Evolutionary conservation across 2,329 filamentous ascomycete species (phyloP).

Genomic region (Colletotrichum tropicale): DNA sequence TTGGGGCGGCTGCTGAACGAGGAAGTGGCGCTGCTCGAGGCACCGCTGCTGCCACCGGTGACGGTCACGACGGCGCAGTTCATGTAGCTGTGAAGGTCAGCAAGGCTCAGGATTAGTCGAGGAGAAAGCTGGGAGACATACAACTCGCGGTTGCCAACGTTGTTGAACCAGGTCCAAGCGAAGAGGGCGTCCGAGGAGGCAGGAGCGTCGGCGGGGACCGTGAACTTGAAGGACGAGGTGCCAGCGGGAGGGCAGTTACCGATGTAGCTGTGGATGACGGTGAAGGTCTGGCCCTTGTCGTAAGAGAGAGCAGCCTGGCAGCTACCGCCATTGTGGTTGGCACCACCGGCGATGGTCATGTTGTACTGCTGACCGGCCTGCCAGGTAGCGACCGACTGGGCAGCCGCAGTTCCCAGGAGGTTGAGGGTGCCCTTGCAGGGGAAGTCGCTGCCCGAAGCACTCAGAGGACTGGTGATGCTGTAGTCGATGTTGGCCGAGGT

Average conservation of each 20-base stretch:
- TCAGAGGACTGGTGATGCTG: constrained; percentile 72
- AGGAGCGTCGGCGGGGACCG: constrained; percentile 68
- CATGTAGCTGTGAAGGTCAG: constrained; percentile 63
- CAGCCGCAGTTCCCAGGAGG: constrained; percentile 51
- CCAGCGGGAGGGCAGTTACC: constrained; percentile 55
- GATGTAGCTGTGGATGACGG: constrained; percentile 66
- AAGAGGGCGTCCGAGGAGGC: constrained; percentile 63
- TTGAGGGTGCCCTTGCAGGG: constrained; percentile 74
- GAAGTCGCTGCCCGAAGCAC: constrained; percentile 65
- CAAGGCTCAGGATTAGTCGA: not conserved
- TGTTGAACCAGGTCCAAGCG: constrained; percentile 81
- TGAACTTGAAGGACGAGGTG: constrained; percentile 65
- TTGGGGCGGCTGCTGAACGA: constrained; percentile 62
- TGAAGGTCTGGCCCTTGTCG: constrained; percentile 73
- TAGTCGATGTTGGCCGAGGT: constrained; percentile 63
- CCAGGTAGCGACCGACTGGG: constrained; percentile 64
- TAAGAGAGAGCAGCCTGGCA: constrained; percentile 80
- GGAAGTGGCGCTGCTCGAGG: constrained; percentile 32
- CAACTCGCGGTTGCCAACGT: constrained; percentile 79
- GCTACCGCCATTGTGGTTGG: constrained; percentile 71
- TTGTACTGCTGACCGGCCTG: constrained; percentile 65
- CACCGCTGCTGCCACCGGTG: constrained; percentile 35
- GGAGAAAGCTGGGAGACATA: not conserved
- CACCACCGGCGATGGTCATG: constrained; percentile 67
- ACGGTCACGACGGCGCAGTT: constrained; percentile 78